phyloP scores from a whole-genome alignment of 1,284 basidiomycete genomes.

The Puccinia horiana region DNA sequence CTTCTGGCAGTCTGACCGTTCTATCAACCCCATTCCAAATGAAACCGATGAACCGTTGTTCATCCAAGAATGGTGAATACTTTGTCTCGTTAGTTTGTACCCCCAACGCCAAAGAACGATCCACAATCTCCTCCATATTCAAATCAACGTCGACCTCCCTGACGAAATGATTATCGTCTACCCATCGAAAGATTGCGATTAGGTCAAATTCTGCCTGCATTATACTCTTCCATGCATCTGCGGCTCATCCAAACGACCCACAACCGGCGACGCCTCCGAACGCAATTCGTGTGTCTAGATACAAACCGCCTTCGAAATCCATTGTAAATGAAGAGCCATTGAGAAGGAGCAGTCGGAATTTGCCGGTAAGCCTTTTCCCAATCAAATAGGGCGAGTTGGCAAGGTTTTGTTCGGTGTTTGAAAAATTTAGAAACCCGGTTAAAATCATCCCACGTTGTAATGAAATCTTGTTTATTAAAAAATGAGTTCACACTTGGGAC shows the following conservation, averaged over 20 bases:
- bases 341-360: background rate
- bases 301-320: background rate
- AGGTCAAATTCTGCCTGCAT: background rate
- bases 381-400: background rate
- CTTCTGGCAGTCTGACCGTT: background rate
- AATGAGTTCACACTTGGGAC: background rate
- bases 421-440: background rate
- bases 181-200: background rate
- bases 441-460: background rate
- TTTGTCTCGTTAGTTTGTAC: too few species aligned
- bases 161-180: background rate
- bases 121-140: background rate
- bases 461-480: background rate
- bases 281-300: background rate
- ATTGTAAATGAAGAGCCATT: background rate
- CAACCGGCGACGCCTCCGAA: background rate
- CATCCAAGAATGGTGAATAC: too few species aligned
- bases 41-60: background rate
- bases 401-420: background rate
- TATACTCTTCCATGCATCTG: background rate
- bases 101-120: background rate
- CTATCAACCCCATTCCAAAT: background rate
- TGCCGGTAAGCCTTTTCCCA: conserved; percentile 13
- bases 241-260: background rate
- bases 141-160: background rate